Evolutionary conservation across 495 filamentous ascomycete species (phyloP).

Genomic region (Penicillium tannophilum): DNA sequence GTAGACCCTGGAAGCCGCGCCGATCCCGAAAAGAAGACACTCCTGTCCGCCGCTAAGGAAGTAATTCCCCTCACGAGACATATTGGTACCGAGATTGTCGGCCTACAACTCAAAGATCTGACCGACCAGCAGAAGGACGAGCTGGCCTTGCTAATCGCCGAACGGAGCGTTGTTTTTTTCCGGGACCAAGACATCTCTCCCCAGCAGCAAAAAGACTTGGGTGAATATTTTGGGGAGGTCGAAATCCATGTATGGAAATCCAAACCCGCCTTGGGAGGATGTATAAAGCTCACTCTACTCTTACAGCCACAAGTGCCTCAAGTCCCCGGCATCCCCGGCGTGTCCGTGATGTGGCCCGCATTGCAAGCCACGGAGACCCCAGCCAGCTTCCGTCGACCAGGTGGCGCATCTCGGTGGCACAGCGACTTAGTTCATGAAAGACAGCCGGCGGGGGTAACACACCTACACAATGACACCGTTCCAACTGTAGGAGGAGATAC

Average conservation of each 20-base stretch:
- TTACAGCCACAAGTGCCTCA: slow-evolving; percentile 66
- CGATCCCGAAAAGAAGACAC: slow-evolving; percentile 65
- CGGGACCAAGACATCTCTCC: slow-evolving; percentile 70
- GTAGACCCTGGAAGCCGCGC: slow-evolving; percentile 65
- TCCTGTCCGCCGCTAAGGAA: slow-evolving; percentile 65
- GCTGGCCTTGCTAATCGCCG: slow-evolving; percentile 69
- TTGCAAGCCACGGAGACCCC: slow-evolving; percentile 57
- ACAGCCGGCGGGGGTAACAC: slow-evolving; percentile 70
- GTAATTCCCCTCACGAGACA: slow-evolving; percentile 66
- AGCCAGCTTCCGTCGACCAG: slow-evolving; percentile 63
- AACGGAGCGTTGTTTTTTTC: slow-evolving; percentile 76
- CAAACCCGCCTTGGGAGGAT: background rate
- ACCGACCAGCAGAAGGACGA: slow-evolving; percentile 70
- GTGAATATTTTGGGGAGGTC: slow-evolving; percentile 65
- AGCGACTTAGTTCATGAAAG: slow-evolving; percentile 70
- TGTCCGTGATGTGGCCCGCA: slow-evolving; percentile 69
- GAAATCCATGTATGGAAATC: slow-evolving; percentile 61
- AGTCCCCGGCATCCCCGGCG: slow-evolving; percentile 65
- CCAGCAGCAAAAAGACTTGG: slow-evolving; percentile 67
- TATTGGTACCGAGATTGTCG: slow-evolving; percentile 74
- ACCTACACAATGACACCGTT: slow-evolving; percentile 67
- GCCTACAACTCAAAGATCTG: slow-evolving; percentile 68
- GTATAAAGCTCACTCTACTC: background rate
- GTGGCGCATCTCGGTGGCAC: slow-evolving; percentile 68
- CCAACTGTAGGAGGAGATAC: slow-evolving; percentile 69